Evolutionary conservation across 1,284 basidiomycete genomes (phyloP), one percentile per base, ranked within the genome.

Genomic region (Fistulinella cinereoalba): DNA sequence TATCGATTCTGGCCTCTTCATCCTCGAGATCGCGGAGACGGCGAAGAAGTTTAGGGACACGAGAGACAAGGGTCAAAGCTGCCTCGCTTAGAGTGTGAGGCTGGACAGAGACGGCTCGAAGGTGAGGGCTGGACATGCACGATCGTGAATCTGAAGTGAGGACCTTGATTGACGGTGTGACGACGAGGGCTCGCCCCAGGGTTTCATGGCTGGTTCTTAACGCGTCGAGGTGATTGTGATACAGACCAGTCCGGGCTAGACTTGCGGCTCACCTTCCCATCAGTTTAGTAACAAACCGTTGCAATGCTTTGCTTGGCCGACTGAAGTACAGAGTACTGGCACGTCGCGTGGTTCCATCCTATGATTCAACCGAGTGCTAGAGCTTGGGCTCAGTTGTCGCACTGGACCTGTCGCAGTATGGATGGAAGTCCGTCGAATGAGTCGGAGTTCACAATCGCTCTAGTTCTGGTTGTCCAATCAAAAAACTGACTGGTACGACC

Each of bases 1-100:
- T 38, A 3, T 63, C 47, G 28, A 61, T 58, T 19, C 22, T 37
- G 13, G 43, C 47, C 39, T 61, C 59, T 47, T 65, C 59, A 4
- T 25, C 36, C 34, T 63, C 47, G 40, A 65, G 60, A 24, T 54
- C 33, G 31, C 37, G 53, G 22, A 59, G 53, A 36, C 46, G 58
- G 12, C 29, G 45, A 43, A 65, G 41, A 28, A 65, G 51, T 27
- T 46, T 37, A 18, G 60, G 47, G 23, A 61, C 49, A 10, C 43
- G 56, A 43, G n/a, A 40, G 38, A 57, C 29, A 18, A 61, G 34
- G 7, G 9, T 21, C 21, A 55, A 54, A 21, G 47, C 47, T 13
- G 52, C 23, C 0, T 50, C 36, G 34, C 56, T 61, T 1, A 61
- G 43, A 28, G 51, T 19, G 13, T 34, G 18, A 9, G 27, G 1